Conservation (phyloP, 345 rosid genomes). For the Erysimum cheiranthoides region DNA sequence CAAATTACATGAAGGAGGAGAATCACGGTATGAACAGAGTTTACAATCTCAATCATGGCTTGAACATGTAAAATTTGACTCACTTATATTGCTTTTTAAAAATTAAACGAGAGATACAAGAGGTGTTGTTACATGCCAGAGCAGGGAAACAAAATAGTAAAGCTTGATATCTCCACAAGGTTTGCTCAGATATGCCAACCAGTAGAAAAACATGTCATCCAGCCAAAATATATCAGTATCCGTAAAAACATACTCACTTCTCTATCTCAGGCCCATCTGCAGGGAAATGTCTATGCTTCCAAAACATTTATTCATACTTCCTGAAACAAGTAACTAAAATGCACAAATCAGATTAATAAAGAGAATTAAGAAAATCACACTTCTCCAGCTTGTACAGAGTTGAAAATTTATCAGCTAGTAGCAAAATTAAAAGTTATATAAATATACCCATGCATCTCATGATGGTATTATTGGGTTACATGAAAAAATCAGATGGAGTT, state of each 20-base stretch:
- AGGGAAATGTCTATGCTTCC: constrained; percentile 7
- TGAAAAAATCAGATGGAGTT: too few relatives aligned
- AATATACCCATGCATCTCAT: background rate
- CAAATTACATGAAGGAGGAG: too few relatives aligned
- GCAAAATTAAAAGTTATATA: background rate
- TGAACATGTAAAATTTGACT: background rate
- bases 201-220: background rate
- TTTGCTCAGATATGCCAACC: constrained; percentile 1
- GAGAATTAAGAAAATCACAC: background rate
- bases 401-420: background rate
- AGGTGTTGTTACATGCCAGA: background rate
- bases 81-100: background rate
- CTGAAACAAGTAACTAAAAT: constrained; percentile 13
- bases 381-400: background rate
- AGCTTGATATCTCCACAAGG: background rate
- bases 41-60: background rate
- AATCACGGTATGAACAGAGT: background rate
- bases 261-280: background rate
- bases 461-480: too few relatives aligned
- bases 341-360: background rate
- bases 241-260: background rate
- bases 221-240: background rate
- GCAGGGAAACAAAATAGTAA: background rate
- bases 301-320: background rate
- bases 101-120: background rate